Evolutionary conservation across 441 rosid species (phyloP).

Genomic region (Jatropha podagrica): DNA sequence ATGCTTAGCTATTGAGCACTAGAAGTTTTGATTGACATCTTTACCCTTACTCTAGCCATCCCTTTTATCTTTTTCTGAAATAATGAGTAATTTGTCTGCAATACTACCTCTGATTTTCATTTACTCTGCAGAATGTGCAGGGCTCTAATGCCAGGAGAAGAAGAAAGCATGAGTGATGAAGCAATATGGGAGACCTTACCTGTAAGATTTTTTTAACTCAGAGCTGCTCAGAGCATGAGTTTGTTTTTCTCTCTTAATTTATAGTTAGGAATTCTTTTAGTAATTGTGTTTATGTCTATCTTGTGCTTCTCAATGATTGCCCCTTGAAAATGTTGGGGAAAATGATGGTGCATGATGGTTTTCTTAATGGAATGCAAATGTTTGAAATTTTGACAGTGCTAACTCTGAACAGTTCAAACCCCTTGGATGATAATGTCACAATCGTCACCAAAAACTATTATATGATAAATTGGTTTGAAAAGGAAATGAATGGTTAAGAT

Average conservation of each 20-base stretch:
- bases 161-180: constrained; percentile 83
- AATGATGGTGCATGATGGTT: not conserved
- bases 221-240: constrained; percentile 15
- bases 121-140: constrained; percentile 77
- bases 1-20: not conserved
- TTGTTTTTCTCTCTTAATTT: not conserved
- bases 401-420: not conserved
- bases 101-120: constrained; percentile 1
- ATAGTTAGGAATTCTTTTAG: not conserved
- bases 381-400: not conserved
- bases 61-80: not conserved
- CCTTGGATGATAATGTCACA: not conserved
- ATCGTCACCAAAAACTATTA: too few species aligned
- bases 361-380: not conserved
- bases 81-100: not conserved
- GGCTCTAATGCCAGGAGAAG: constrained; percentile 97
- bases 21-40: constrained; percentile 2
- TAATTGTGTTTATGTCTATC: not conserved
- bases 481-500: too few species aligned
- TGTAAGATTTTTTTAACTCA: constrained; percentile 46
- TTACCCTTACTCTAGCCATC: constrained; percentile 2
- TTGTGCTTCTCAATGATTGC: not conserved
- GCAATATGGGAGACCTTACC: constrained; percentile 98
- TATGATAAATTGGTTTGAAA: too few species aligned
- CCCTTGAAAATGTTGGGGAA: not conserved